phyloP scores from a whole-genome alignment of 129 eudicot species.

The Pulicaria dysenterica region DNA sequence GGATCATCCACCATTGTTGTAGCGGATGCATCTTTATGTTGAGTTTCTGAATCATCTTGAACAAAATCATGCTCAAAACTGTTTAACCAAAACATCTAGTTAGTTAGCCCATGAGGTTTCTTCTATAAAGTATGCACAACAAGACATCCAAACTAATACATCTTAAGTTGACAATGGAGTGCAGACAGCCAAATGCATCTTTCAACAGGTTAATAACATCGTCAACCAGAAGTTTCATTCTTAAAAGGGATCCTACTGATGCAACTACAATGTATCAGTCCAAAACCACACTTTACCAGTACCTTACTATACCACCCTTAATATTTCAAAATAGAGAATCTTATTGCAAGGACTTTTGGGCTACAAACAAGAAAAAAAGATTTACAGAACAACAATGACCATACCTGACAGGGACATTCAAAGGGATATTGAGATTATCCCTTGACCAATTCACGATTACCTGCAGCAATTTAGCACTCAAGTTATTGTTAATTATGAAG shows the following conservation, averaged over 20 bases:
- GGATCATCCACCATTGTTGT: constrained; percentile 25
- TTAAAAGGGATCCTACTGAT: neutral
- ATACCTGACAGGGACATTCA: constrained; percentile 42
- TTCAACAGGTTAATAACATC: constrained; percentile 6
- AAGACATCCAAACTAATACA: constrained; percentile 17
- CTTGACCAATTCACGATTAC: constrained; percentile 53
- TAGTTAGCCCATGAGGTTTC: constrained; percentile 10
- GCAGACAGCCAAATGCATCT: neutral
- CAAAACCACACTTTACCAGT: too few species aligned
- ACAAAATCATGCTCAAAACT: constrained; percentile 97
- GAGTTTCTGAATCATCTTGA: constrained; percentile 52
- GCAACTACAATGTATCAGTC: neutral
- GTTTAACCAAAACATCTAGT: constrained; percentile 29
- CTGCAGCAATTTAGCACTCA: constrained; percentile 46
- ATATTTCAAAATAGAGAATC: neutral
- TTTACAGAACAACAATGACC: constrained; percentile 4
- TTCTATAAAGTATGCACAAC: constrained; percentile 5
- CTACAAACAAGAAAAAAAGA: neutral
- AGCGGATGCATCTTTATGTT: constrained; percentile 38
- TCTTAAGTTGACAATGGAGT: neutral
- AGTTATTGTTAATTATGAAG: constrained; percentile 16
- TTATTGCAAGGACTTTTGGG: neutral
- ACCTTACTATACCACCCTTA: neutral
- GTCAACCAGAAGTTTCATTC: neutral
- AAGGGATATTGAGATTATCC: constrained; percentile 31